Evolutionary conservation across 192 early-diverging fungal genomes (phyloP).

Genomic region (Coemansia sp.): DNA sequence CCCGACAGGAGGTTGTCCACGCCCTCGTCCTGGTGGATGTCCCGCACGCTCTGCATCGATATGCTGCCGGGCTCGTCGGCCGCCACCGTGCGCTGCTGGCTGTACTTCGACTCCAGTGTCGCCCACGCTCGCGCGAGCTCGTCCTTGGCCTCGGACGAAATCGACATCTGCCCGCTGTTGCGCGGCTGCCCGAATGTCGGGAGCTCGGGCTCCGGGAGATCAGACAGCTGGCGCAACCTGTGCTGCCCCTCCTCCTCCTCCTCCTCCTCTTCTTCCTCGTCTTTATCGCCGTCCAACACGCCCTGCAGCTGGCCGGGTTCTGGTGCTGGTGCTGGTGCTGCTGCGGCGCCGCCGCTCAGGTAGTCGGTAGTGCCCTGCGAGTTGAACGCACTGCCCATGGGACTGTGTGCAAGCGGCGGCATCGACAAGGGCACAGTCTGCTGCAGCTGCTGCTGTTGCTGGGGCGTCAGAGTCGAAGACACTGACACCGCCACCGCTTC

Average conservation of each 20-base stretch:
- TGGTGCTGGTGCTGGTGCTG: not conserved
- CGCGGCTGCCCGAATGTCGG: slow-evolving; percentile 10
- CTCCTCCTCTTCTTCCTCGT: not conserved
- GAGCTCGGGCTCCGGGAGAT: slow-evolving; percentile 3
- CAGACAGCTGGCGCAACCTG: slow-evolving; percentile 3
- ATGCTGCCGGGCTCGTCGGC: slow-evolving; percentile 7
- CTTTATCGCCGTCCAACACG: not conserved
- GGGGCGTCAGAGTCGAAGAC: not conserved
- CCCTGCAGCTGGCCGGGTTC: too few species aligned
- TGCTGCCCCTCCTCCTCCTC: not conserved
- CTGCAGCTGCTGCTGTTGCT: not conserved
- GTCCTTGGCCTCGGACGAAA: slow-evolving; percentile 33
- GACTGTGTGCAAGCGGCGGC: slow-evolving; percentile 13
- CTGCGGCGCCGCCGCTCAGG: not conserved
- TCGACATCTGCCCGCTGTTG: slow-evolving; percentile 22
- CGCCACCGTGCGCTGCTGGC: slow-evolving; percentile 16
- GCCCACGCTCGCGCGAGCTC: slow-evolving; percentile 22
- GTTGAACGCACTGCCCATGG: slow-evolving; percentile 16
- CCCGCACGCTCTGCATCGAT: slow-evolving; percentile 18
- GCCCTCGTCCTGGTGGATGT: not conserved
- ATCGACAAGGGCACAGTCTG: slow-evolving; percentile 1
- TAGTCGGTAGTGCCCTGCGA: slow-evolving; percentile 3
- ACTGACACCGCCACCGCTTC: not conserved
- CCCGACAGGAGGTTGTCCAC: slow-evolving; percentile 17
- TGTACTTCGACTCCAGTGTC: slow-evolving; percentile 35